Evolutionary conservation across 2,329 filamentous ascomycete species (phyloP), one percentile per base, ranked within the genome.

Genomic region (Aspergillus alliaceus): DNA sequence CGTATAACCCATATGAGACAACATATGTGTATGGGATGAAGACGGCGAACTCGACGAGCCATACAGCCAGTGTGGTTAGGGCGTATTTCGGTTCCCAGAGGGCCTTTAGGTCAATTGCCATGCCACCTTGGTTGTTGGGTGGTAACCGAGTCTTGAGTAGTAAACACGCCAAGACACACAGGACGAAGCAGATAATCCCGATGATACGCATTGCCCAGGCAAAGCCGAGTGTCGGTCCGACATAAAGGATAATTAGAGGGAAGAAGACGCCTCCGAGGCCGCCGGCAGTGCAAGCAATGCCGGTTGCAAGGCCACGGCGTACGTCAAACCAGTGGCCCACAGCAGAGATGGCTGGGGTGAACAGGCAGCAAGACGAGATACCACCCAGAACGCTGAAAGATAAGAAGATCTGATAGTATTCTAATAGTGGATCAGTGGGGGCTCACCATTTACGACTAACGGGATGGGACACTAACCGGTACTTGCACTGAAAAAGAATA

Each of bases 341-440:
- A 9, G 59, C 60, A 4, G 70, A 59, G 3, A 75, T 51, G 2
- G 68, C 59, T 0, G 72, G 70, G 1, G 69, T 75, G 34, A 73
- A 72, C 11, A 75, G 62, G 0, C 64, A 59, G 44, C 64, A 69
- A 1, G 68, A 63, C 2, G 68, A 69, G 14, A 74, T 54, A 3
- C 72, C 72, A 0, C 69, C 71, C 6, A 75, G 64, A 1, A 75
- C 64, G 6, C 70, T 67, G 51, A 75, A 74, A 2, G 67, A 70
- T 4, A 75, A 63, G 47, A 75, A 69, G 18, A 75, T 68, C 22
- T 74, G 72, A 52, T 73, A 75, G 54, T 74, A 75, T 56, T 73
- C 68, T 71, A 27, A 6, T 7, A 3, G 4, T 9, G 25, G 3
- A 3, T 47, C 11, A 31, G 24, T 9, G 32, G 15, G 22, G 7